Conservation (phyloP, 1,284 basidiomycete genomes). For the Meira nashicola region DNA sequence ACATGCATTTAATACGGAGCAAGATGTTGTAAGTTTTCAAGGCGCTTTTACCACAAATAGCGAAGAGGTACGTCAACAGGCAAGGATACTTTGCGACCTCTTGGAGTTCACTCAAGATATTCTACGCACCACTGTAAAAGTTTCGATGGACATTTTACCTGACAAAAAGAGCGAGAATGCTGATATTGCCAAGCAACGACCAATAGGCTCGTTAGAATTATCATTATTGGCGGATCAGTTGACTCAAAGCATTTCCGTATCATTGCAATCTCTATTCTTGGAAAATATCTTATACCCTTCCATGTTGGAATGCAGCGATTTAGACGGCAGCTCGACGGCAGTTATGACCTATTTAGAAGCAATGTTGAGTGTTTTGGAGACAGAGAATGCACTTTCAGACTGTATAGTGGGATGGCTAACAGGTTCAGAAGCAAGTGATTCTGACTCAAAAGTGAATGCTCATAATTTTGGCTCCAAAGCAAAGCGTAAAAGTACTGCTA, state of each 20-base stretch:
- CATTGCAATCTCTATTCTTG: constrained; percentile 78
- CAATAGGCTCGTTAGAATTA: constrained; percentile 19
- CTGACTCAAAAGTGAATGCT: constrained; percentile 1
- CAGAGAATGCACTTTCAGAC: constrained; percentile 33
- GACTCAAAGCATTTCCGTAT: constrained; percentile 40
- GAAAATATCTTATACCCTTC: constrained; percentile 91
- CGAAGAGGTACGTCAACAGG: constrained; percentile 3
- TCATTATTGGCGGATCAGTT: neutral
- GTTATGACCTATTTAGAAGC: constrained; percentile 93
- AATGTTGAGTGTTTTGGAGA: constrained; percentile 32
- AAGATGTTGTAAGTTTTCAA: too few species aligned
- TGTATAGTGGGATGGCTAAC: constrained; percentile 33
- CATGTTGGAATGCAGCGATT: constrained; percentile 83
- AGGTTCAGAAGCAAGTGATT: constrained; percentile 7
- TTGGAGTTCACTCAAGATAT: constrained; percentile 90
- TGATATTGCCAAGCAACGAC: neutral
- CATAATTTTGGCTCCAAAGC: neutral
- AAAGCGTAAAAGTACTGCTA: constrained; percentile 12
- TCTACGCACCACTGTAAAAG: constrained; percentile 12
- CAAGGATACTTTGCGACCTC: constrained; percentile 69
- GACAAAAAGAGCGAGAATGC: constrained; percentile 1
- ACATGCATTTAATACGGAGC: constrained; percentile 46
- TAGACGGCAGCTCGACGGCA: constrained; percentile 87
- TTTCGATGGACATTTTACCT: neutral
- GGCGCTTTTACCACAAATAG: constrained; percentile 19